These are phyloP conservation scores for Lactarius vividus DNA, from an alignment of 768 basidiomycete genomes.

Conservation along the genomic window DNA sequence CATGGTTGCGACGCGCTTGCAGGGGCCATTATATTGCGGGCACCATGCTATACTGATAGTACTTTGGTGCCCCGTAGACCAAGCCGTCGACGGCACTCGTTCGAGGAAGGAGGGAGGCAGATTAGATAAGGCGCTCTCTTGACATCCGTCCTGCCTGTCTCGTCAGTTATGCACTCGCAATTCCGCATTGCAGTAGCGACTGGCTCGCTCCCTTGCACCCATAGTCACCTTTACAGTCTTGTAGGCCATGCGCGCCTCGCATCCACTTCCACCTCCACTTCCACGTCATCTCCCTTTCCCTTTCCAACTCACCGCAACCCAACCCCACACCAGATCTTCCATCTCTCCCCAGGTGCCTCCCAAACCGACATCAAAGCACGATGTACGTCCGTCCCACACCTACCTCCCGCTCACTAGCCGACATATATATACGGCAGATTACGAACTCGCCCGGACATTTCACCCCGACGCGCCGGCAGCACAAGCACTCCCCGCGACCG, in stretches of 20 bases:
- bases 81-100: no score
- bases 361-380: conserved; percentile 62
- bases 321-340: conserved; percentile 72
- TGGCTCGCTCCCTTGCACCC: not conserved
- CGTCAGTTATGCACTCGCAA: conserved; percentile 4
- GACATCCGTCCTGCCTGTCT: no score
- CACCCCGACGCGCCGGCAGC: conserved; percentile 64
- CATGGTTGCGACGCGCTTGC: no score
- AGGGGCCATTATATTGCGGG: no score
- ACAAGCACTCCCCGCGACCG: conserved; percentile 40
- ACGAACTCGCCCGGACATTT: conserved; percentile 66
- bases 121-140: no score
- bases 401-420: not conserved
- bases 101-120: no score
- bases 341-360: conserved; percentile 53
- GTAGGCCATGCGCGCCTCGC: not conserved
- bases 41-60: no score
- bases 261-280: conserved; percentile 23
- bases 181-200: not conserved
- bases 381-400: conserved; percentile 46
- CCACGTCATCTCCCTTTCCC: conserved; percentile 37
- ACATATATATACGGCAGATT: conserved; percentile 44
- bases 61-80: no score
- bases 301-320: conserved; percentile 55
- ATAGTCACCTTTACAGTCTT: not conserved